These are phyloP conservation scores for Colletotrichum acutatum DNA, from an alignment of 2,329 filamentous ascomycete genomes.

Conservation along the genomic window DNA sequence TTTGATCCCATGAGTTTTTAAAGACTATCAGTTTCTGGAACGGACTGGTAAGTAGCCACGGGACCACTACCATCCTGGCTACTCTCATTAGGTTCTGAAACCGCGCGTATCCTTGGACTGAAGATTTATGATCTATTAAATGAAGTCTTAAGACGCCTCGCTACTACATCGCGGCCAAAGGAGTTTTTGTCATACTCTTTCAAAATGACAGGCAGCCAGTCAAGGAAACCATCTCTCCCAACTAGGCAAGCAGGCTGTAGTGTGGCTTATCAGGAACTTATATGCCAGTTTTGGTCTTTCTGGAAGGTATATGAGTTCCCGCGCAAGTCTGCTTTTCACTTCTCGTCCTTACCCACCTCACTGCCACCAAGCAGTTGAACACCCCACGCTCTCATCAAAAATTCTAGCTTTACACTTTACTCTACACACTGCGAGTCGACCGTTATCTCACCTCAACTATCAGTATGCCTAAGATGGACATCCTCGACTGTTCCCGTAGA, in stretches of 20 bases:
- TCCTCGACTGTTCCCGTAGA: not conserved
- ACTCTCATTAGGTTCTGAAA: not conserved
- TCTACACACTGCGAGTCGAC: not conserved
- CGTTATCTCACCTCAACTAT: not conserved
- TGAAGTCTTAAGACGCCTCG: not conserved
- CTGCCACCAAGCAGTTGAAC: not conserved
- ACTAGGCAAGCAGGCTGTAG: too few relatives aligned
- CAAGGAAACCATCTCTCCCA: not conserved
- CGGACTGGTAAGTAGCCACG: not conserved
- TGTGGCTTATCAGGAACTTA: too few relatives aligned
- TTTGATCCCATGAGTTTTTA: not conserved
- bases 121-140: not conserved
- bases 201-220: not conserved
- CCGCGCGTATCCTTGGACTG: not conserved
- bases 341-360: not conserved
- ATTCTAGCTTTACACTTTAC: not conserved
- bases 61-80: not conserved
- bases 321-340: not conserved
- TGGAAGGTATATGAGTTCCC: not conserved
- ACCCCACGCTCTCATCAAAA: not conserved
- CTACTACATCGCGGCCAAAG: not conserved
- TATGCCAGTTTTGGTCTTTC: not conserved
- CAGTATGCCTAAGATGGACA: not conserved
- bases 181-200: not conserved
- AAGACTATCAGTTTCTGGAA: too few relatives aligned